These are phyloP conservation scores for Gracilaria gracilis DNA, from an alignment of 23 red algal genomes.

Conservation along the genomic window DNA sequence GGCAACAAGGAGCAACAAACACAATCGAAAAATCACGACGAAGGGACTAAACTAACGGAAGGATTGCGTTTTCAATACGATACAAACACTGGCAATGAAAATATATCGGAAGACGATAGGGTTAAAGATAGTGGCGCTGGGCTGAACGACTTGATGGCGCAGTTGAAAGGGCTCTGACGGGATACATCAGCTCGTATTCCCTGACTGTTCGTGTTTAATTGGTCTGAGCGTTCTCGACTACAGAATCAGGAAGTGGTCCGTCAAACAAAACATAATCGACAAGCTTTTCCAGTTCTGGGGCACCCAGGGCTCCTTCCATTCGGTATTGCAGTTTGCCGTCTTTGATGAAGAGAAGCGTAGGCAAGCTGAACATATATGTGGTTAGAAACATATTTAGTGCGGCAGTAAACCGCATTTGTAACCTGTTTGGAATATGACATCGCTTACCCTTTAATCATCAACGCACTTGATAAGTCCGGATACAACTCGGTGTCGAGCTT, in stretches of 20 bases:
- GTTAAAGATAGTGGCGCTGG: conserved; percentile 59
- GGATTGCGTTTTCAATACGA: conserved; percentile 64
- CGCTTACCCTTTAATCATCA: conserved; percentile 71
- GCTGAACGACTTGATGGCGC: conserved; percentile 65
- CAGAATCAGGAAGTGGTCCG: conserved; percentile 26
- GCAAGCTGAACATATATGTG: conserved; percentile 47
- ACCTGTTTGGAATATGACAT: conserved; percentile 1
- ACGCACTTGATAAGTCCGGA: conserved; percentile 59
- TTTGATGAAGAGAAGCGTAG: conserved; percentile 84
- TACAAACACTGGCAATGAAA: background rate
- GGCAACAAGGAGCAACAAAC: background rate
- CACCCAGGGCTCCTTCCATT: conserved; percentile 80
- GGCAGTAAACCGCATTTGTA: background rate
- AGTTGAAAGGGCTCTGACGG: conserved; percentile 50
- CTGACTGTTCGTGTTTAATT: background rate
- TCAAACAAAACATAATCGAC: conserved; percentile 68
- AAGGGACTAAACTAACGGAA: conserved; percentile 29
- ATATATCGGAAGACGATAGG: conserved; percentile 24
- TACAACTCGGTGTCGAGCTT: conserved; percentile 78
- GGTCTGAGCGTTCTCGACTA: background rate
- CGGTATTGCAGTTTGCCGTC: conserved; percentile 76
- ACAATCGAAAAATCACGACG: background rate
- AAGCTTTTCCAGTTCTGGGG: conserved; percentile 63
- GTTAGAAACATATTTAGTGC: conserved; percentile 11
- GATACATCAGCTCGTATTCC: too few species aligned